Base-by-base conservation (phyloP, 805 yeast species). In the Kluyveromyces dobzhanskii region DNA sequence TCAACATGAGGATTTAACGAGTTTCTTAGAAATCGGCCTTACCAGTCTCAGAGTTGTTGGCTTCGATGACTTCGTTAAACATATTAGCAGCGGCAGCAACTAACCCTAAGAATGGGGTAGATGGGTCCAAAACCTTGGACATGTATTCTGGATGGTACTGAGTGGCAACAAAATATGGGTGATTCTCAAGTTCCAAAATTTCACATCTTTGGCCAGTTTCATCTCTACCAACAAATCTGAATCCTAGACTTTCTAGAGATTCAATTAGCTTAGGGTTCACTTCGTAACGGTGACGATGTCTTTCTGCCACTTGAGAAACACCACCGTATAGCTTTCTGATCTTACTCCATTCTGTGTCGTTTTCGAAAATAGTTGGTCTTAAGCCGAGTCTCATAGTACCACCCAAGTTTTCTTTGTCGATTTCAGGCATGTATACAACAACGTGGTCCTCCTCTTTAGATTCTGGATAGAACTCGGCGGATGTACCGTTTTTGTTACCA, bases 361-460 rank as follows among this genome's bases (percentile, higher is more conserved):
- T 66, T 54, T 76, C 79, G 72, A 92, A 92, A 47, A 73, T 75
- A 29, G 97, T 87, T 49, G 88, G 78, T 65, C 96, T 87, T 48
- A 86, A 72, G 53, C 99, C 99, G 51, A 92, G 75, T 71, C 99
- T 81, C 99, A 92, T 92, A 37, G 97, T 90, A 50, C 99, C 99
- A 47, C 99, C 99, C 70, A 92, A 74, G 61, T 85, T 86, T 51
- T 83, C 79, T 69, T 87, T 90, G 65, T 87, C 95, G 46, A 90
- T 87, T 65, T 92, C 99, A 32, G 99, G 99, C 99, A 92, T 92
- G 70, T 86, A 92, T 35, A 92, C 85, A 43, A 92, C 94, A 38
- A 86, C 76, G 39, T 74, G 72, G 25, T 69, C 73, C 4, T 73
- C 75, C 40, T 80, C 83, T 30, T 72, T 66, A 37, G 75, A 56